Evolutionary conservation across 441 rosid species (phyloP), one percentile per base, ranked within the genome.

Genomic region (Codiaeum variegatum): DNA sequence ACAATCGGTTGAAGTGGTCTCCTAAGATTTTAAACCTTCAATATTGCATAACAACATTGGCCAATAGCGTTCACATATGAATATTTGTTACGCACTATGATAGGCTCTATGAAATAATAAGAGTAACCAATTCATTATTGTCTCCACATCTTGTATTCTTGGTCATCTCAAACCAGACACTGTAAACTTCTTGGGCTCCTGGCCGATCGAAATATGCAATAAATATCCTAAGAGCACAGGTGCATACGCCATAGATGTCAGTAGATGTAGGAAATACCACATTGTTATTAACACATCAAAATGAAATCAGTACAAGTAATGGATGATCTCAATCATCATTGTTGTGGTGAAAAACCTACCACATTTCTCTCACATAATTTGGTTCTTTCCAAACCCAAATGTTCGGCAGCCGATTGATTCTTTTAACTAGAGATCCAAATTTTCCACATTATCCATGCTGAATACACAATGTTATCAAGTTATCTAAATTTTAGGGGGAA

Each of bases 251-350:
- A 0, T 46, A 52, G 10, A 72, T 26, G 47, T 49, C 75, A 59
- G 32, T 67, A 61, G 6, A 70, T 56, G 26, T 62, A 72, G 72
- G 42, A 70, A 26, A 69, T n/a, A 32, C 60, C 55, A 38, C 47
- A 40, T 75, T 31, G 13, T 52, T 32, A 26, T 13, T 19, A 28
- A 40, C 1, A 19, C 24, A 40, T 65, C 46, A 64, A 54, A 65
- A 62, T 26, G 5, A 23, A 31, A 70, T 9, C 66, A 54, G 56
- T 31, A 54, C 2, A 52, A 31, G 59, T 66, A 31, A 13, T 23
- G 24, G n/a, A 28, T 56, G 58, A 73, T 44, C 32, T 73, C 71
- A 66, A 56, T 66, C 71, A 73, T 29, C 70, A 49, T 23, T 24
- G 1, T 46, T 6, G 44, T 26, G 23, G n/a, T 4, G 51, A 13